Evolutionary conservation across 75 land plant species (phyloP), one percentile per base, ranked within the genome.

Genomic region (Pinus taeda): DNA sequence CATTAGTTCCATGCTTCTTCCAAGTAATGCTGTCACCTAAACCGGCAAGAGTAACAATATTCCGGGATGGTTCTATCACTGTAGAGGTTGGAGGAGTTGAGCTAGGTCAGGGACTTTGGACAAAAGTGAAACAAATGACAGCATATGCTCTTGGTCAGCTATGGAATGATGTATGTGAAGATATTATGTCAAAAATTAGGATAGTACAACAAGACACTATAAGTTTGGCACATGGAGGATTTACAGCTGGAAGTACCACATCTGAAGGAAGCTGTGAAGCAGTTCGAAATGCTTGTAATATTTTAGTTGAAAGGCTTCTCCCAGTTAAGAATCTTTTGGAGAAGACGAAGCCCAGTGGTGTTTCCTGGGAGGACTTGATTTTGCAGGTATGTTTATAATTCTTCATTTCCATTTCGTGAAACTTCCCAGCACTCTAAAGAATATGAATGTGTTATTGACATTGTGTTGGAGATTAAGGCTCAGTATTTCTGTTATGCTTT

Each of bases 31-130:
- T 82, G 57, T 60, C 60, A n/a, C 66, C 90, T 18, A 92, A 77
- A 49, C 93, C 95, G 18, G 97, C 95, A 59, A 90, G 88, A 82
- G 97, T 92, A 17, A 85, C 90, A 80, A 88, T 96, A 29, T 87
- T 94, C 69, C 26, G 42, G 29, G 98, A 96, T 86, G 93, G 93
- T 2, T 94, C 98, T 15, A 61, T 96, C 84, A 91, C 83, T 75
- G 91, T 96, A 71, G 98, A 96, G 84, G 94, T 90, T 71, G 92
- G 97, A 24, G 98, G 98, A 9, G 84, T 93, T 57, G 98, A 96
- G 79, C 18, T 96, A n/a, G 98, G 98, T 3, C 98, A 96, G 77
- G 98, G 98, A 49, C 87, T 96, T 0, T 91, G 91, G 88, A 96
- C 98, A 11, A 96, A 96, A 82, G 98, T 88, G 12, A 91, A 85